Conservation (phyloP, 768 basidiomycete genomes). For the Termitomyces sp. region DNA sequence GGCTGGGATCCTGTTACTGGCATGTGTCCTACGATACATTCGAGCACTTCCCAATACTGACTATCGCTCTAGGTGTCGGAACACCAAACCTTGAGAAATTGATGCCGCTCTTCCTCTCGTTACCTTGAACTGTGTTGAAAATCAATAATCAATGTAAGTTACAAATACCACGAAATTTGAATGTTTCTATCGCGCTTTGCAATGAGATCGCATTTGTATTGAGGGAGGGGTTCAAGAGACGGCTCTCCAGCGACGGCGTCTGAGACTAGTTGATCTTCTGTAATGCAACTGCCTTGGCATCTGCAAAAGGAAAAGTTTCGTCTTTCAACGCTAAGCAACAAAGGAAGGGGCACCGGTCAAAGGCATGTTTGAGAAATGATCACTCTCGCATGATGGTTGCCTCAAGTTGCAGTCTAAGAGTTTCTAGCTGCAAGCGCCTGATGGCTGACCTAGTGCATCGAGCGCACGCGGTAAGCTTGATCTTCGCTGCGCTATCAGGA, state of each 20-base stretch:
- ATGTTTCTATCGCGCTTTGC: background rate
- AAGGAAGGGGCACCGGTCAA: constrained; percentile 10
- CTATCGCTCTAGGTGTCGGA: constrained; percentile 25
- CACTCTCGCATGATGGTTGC: background rate
- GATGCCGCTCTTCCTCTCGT: constrained; percentile 25
- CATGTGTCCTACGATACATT: background rate
- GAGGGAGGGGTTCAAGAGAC: background rate
- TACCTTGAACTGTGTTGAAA: constrained; percentile 29
- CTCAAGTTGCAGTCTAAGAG: background rate
- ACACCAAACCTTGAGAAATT: constrained; percentile 30
- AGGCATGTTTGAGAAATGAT: constrained; percentile 2
- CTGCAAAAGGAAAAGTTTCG: no score
- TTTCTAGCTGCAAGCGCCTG: constrained; percentile 3
- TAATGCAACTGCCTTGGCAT: background rate
- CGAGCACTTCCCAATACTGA: background rate
- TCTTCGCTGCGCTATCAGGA: constrained; percentile 1
- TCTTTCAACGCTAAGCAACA: background rate
- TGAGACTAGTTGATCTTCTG: constrained; percentile 2
- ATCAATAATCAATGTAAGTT: background rate
- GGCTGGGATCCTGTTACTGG: constrained; percentile 41
- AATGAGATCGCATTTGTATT: background rate
- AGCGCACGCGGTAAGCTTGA: background rate
- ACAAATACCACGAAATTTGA: background rate
- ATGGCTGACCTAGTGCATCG: background rate
- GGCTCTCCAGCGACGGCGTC: background rate